Conservation (phyloP, 106 monocot genomes). For the Gastrodia elata region DNA sequence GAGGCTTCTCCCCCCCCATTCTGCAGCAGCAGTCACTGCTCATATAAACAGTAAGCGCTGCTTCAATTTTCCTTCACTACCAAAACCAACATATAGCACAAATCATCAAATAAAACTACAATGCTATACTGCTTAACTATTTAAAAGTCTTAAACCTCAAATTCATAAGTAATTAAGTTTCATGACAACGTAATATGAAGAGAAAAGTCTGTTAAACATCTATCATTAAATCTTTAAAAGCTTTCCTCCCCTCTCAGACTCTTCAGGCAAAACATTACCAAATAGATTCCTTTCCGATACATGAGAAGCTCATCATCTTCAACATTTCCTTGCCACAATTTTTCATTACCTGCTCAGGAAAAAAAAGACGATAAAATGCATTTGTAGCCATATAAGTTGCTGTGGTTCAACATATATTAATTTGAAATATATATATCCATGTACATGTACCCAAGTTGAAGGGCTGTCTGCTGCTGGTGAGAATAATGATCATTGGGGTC, state of each 20-base stretch:
- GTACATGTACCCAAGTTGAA: slow-evolving; percentile 21
- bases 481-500: slow-evolving; percentile 27
- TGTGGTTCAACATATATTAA: no score
- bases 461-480: slow-evolving; percentile 28
- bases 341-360: neutral
- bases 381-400: neutral
- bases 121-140: neutral
- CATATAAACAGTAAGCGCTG: no score
- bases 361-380: neutral
- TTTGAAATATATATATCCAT: neutral
- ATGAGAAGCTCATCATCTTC: neutral
- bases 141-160: neutral
- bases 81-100: no score
- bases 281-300: neutral
- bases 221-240: neutral
- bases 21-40: no score
- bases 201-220: neutral
- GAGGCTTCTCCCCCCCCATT: no score
- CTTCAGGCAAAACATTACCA: slow-evolving; percentile 5
- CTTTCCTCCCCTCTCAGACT: neutral
- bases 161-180: neutral
- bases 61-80: no score
- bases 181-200: neutral
- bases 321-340: neutral
- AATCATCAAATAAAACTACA: neutral